Evolutionary conservation across 306 rosid species (phyloP).

Genomic region (Glycine soja): DNA sequence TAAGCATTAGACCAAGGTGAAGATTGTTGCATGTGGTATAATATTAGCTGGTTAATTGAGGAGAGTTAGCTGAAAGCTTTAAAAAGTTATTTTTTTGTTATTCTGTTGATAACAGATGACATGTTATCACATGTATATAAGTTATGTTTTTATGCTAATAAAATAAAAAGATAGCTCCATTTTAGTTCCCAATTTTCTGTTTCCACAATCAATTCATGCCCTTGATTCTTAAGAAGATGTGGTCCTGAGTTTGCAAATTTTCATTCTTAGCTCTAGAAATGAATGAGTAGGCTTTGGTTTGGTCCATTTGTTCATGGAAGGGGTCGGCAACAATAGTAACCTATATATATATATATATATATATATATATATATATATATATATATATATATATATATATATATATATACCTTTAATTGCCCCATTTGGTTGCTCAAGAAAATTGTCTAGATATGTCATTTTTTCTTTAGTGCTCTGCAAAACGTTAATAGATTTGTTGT

Average conservation of each 20-base stretch:
- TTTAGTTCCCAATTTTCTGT: too few relatives aligned
- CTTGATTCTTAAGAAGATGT: too few relatives aligned
- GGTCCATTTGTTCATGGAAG: constrained; percentile 23
- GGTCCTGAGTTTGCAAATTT: constrained; percentile 42
- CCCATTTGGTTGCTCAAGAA: constrained; percentile 25
- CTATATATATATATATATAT: background rate
- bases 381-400: background rate
- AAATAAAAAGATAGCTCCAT: too few relatives aligned
- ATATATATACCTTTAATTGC: background rate
- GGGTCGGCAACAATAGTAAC: background rate
- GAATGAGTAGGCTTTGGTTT: constrained; percentile 37
- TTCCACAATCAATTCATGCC: too few relatives aligned
- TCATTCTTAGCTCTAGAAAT: constrained; percentile 42
- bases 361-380: background rate
- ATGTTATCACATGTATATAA: too few relatives aligned
- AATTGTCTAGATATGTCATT: constrained; percentile 1
- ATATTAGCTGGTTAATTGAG: too few relatives aligned
- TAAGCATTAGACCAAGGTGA: too few relatives aligned
- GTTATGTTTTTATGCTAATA: too few relatives aligned
- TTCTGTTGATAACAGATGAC: too few relatives aligned
- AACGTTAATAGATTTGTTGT: constrained; percentile 15
- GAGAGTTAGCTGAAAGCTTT: too few relatives aligned
- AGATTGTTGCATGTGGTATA: too few relatives aligned
- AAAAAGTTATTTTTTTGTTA: too few relatives aligned
- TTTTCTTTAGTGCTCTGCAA: background rate